phyloP scores from a whole-genome alignment of 2,329 filamentous ascomycete species.

The Leptosphaerulina australis region DNA sequence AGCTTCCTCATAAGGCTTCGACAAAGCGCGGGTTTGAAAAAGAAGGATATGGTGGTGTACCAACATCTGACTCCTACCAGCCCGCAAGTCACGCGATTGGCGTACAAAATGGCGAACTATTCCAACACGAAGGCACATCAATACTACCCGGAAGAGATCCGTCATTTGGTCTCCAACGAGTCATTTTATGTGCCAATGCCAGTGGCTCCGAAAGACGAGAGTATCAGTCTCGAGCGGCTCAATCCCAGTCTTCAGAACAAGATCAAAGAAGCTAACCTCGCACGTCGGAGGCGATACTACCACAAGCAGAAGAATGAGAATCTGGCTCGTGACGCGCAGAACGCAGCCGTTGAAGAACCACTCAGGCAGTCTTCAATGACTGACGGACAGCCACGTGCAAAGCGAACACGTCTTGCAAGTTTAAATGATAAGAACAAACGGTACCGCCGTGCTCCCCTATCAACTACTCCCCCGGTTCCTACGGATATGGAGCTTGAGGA shows the following conservation, averaged over 20 bases:
- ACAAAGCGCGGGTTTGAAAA: slow-evolving; percentile 46
- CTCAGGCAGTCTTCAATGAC: slow-evolving; percentile 14
- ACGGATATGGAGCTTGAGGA: slow-evolving; percentile 21
- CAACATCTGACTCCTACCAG: slow-evolving; percentile 54
- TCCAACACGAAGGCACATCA: slow-evolving; percentile 38
- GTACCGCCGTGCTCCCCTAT: slow-evolving; percentile 24
- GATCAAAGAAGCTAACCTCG: slow-evolving; percentile 26
- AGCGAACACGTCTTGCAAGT: slow-evolving; percentile 33
- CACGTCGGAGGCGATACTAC: slow-evolving; percentile 20
- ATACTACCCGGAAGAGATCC: slow-evolving; percentile 43
- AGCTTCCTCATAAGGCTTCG: slow-evolving; percentile 35
- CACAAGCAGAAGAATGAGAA: slow-evolving; percentile 28
- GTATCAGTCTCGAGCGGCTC: slow-evolving; percentile 31
- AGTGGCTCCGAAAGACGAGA: slow-evolving; percentile 37
- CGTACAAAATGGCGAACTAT: slow-evolving; percentile 57
- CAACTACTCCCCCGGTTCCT: slow-evolving; percentile 1
- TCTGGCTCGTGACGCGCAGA: slow-evolving; percentile 27
- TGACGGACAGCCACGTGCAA: slow-evolving; percentile 18
- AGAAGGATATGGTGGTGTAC: slow-evolving; percentile 58
- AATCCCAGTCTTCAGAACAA: slow-evolving; percentile 30
- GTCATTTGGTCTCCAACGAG: slow-evolving; percentile 31
- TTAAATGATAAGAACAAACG: slow-evolving; percentile 35
- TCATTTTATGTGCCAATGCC: slow-evolving; percentile 25
- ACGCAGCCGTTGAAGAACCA: slow-evolving; percentile 27
- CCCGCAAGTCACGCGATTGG: slow-evolving; percentile 55